phyloP scores from a whole-genome alignment of 192 early-diverging fungal genomes.

The Linnemannia schmuckeri region DNA sequence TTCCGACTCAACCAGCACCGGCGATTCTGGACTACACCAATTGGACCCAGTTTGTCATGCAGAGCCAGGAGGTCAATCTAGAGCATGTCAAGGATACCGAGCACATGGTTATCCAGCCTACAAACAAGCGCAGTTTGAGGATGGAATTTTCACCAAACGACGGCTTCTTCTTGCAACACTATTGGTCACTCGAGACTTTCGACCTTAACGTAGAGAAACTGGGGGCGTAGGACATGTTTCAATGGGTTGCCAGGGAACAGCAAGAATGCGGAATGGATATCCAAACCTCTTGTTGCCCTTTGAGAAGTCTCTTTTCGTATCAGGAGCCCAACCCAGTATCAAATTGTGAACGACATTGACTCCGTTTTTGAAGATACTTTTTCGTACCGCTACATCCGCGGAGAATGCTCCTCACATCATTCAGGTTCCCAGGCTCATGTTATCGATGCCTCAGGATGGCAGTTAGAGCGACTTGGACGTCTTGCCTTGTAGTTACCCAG shows the following conservation, averaged over 20 bases:
- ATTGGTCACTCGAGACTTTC: background rate
- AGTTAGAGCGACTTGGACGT: background rate
- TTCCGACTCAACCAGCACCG: background rate
- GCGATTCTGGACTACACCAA: background rate
- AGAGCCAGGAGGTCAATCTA: background rate
- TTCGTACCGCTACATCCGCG: background rate
- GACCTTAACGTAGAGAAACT: background rate
- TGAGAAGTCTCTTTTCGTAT: background rate
- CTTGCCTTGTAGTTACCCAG: background rate
- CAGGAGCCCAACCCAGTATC: background rate
- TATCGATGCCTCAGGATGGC: background rate
- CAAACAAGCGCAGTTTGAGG: background rate
- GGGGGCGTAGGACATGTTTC: background rate
- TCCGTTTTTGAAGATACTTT: background rate
- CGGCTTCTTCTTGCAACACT: background rate
- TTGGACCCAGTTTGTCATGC: background rate
- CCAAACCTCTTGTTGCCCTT: background rate
- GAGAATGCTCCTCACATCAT: background rate
- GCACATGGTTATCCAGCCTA: background rate
- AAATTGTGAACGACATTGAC: background rate
- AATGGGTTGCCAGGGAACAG: background rate
- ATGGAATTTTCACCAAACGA: background rate
- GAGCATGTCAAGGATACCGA: background rate
- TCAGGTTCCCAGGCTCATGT: background rate
- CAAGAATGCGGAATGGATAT: background rate